Conservation (phyloP, 208 protist genomes). For the Herpetomonas tarakana region DNA sequence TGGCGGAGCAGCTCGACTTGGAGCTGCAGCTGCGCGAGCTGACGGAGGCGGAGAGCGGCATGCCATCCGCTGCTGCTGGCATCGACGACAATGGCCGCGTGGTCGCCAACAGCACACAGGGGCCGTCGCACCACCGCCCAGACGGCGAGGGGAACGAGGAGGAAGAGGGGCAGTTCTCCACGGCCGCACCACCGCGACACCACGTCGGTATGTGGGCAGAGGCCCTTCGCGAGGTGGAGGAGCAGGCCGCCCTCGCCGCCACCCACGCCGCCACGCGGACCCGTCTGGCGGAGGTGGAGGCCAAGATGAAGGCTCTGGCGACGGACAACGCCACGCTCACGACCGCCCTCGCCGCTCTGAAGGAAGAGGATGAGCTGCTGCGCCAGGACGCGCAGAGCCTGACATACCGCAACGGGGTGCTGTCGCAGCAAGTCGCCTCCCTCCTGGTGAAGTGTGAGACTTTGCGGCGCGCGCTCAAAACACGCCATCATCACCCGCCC, state of each 20-base stretch:
- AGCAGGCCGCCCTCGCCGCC: slow-evolving; percentile 33
- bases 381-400: slow-evolving; percentile 53
- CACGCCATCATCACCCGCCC: too few species aligned
- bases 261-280: slow-evolving; percentile 13
- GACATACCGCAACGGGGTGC: slow-evolving; percentile 63
- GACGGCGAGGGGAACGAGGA: neutral
- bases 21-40: slow-evolving; percentile 13
- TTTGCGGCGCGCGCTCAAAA: slow-evolving; percentile 17
- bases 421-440: slow-evolving; percentile 72
- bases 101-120: neutral
- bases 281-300: slow-evolving; percentile 19
- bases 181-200: slow-evolving; percentile 1
- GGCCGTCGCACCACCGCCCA: neutral
- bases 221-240: slow-evolving; percentile 38
- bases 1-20: slow-evolving; percentile 19
- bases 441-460: slow-evolving; percentile 52
- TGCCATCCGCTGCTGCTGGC: too few species aligned
- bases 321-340: slow-evolving; percentile 8
- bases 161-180: neutral
- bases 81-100: neutral
- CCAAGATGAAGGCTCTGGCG: slow-evolving; percentile 10
- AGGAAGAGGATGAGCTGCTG: slow-evolving; percentile 37
- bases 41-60: slow-evolving; percentile 8
- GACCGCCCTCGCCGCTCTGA: slow-evolving; percentile 25
- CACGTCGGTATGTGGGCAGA: slow-evolving; percentile 26